These are phyloP conservation scores for Saccharomyces paradoxus DNA, from an alignment of 805 yeast genomes.

Conservation along the genomic window DNA sequence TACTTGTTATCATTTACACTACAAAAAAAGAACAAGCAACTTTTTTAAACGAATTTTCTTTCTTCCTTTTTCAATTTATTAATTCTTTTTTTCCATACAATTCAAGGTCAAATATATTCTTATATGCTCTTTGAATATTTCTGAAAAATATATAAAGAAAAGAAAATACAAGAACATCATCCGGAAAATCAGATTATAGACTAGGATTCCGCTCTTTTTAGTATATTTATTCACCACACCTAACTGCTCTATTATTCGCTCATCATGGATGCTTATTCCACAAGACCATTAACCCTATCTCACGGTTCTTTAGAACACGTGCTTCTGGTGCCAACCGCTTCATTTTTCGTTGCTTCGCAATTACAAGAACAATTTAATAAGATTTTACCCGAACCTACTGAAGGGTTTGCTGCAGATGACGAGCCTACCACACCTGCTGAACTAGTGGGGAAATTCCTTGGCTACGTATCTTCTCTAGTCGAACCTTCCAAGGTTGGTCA, in stretches of 20 bases:
- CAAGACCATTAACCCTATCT: constrained; percentile 74
- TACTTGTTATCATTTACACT: not conserved
- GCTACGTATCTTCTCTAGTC: constrained; percentile 49
- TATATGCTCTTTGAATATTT: not conserved
- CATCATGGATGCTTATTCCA: constrained; percentile 23
- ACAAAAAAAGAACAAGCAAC: not conserved
- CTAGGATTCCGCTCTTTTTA: not conserved
- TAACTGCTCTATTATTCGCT: not conserved
- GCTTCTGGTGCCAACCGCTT: constrained; percentile 73
- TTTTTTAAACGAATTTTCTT: not conserved
- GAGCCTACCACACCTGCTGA: constrained; percentile 86
- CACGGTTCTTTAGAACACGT: constrained; percentile 89
- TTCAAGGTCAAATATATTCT: not conserved
- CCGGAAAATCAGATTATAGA: not conserved
- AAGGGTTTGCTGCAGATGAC: constrained; percentile 74
- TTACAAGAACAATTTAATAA: constrained; percentile 78
- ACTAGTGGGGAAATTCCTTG: constrained; percentile 75
- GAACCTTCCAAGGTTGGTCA: constrained; percentile 38
- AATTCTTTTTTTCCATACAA: not conserved
- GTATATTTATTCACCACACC: not conserved
- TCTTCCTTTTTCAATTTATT: not conserved
- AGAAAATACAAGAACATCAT: not conserved
- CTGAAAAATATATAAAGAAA: not conserved
- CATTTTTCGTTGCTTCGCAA: constrained; percentile 75
- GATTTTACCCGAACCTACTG: constrained; percentile 70